Evolutionary conservation across 2,329 filamentous ascomycete genomes (phyloP), one percentile per base, ranked within the genome.

Genomic region (Waltergamsia citrina): DNA sequence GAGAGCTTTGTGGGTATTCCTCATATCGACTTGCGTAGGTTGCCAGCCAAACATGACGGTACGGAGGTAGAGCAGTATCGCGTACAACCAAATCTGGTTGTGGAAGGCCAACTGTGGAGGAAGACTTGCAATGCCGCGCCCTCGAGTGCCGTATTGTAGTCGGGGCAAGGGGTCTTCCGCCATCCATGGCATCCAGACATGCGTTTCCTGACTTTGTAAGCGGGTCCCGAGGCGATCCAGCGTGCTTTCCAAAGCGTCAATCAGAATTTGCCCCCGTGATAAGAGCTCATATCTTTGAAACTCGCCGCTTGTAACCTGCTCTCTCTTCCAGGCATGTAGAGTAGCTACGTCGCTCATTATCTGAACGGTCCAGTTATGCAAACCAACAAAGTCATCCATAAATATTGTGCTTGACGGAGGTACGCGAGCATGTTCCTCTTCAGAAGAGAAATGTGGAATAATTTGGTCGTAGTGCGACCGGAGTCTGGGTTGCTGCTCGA

Each of bases 331-430:
- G 2, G 64, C 59, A 33, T 72, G 63, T 6, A 81, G 57, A 1
- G 60, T 49, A 11, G 72, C 58, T 30, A 74, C 65, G 15, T 73
- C 63, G 10, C 65, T 66, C 28, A 81, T 62, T n/a, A 64, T 54
- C 30, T 69, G 52, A 29, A 79, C 43, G 1, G 65, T 65, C 69
- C 71, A 74, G 48, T 77, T 78, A 29, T 71, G 56, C 38, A 72
- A 60, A 3, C 75, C 74, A 25, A 71, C 51, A 32, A 73, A 65
- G 21, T 67, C 62, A 31, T 69, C 63, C 35, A 78, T 56, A 33
- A 57, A 54, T 24, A 68, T 50, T 2, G 50, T 51, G 1, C 52
- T 49, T 1, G 47, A 43, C 9, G 43, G 36, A 8, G 43, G 42
- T 7, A 47, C 40, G 20, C 44, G 39, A 5, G 36, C 26, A 12